Percentiles rank a stretch among this genome's conserved stretches.
Evolutionary conservation across 371 early-diverging fungal genomes (phyloP).

Genomic region (Mortierella sp.): DNA sequence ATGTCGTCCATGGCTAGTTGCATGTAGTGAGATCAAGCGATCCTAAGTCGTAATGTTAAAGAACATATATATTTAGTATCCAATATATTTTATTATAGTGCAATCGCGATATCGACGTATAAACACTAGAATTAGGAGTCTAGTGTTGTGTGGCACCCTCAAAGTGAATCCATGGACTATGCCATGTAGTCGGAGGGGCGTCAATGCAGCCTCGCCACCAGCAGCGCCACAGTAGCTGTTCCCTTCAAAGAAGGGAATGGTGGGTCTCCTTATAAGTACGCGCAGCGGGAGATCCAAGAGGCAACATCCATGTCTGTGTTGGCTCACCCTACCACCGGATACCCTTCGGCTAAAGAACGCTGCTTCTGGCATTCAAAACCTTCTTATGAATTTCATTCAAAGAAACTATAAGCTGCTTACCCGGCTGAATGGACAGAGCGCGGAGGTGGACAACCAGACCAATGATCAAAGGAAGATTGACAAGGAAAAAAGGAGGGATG

Average conservation of each 20-base stretch:
- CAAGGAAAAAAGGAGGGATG: neutral
- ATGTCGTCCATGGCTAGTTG: constrained; percentile 16
- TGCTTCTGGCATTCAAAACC: constrained; percentile 18
- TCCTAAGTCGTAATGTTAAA: constrained; percentile 4
- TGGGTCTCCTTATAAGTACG: constrained; percentile 28
- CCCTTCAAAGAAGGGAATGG: constrained; percentile 23
- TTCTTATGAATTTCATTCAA: neutral
- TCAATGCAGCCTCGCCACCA: constrained; percentile 38
- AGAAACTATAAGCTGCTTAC: neutral
- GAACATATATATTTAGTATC: neutral
- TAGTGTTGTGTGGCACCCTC: constrained; percentile 24
- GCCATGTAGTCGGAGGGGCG: constrained; percentile 36
- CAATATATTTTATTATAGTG: too few species aligned
- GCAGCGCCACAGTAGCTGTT: constrained; percentile 22
- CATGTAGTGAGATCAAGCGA: constrained; percentile 13
- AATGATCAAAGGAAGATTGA: neutral
- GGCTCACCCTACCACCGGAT: constrained; percentile 33
- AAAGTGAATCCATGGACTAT: constrained; percentile 31
- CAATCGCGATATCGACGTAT: too few species aligned
- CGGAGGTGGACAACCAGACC: neutral
- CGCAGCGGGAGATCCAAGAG: constrained; percentile 35
- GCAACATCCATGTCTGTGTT: constrained; percentile 24
- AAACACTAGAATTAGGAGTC: neutral
- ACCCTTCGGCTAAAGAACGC: constrained; percentile 30
- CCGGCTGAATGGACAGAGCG: neutral